Evolutionary conservation across 768 basidiomycete species (phyloP).

Genomic region (Termitomyces sp.): DNA sequence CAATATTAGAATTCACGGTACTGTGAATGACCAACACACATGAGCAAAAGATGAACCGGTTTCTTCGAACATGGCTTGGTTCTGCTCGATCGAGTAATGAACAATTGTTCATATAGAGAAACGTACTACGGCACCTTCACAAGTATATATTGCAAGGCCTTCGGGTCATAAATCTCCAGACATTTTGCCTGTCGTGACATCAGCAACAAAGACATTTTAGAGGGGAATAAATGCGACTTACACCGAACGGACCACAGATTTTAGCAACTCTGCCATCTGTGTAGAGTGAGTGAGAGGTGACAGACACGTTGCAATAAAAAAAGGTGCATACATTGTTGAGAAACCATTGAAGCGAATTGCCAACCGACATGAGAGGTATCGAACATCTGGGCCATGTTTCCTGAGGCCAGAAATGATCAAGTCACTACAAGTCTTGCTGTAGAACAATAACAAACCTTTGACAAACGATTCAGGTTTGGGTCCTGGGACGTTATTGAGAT

Average conservation of each 20-base stretch:
- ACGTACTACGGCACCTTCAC: too few species aligned
- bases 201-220: background rate
- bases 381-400: slow-evolving; percentile 15
- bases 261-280: slow-evolving; percentile 1
- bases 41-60: background rate
- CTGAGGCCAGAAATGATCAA: background rate
- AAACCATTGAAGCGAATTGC: slow-evolving; percentile 11
- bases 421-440: too few species aligned
- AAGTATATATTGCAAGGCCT: too few species aligned
- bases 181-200: too few species aligned
- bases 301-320: background rate
- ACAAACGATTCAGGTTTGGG: too few species aligned
- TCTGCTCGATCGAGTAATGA: too few species aligned
- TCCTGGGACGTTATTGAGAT: too few species aligned
- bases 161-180: too few species aligned
- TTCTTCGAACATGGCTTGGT: too few species aligned
- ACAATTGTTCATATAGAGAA: too few species aligned
- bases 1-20: background rate
- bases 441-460: too few species aligned
- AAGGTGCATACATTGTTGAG: slow-evolving; percentile 5
- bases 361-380: slow-evolving; percentile 3
- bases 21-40: background rate
- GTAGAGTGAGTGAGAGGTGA: too few species aligned
- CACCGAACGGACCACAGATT: background rate
- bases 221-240: background rate